Evolutionary conservation across 208 protist species (phyloP).

Genomic region (Trypanosoma theileri): DNA sequence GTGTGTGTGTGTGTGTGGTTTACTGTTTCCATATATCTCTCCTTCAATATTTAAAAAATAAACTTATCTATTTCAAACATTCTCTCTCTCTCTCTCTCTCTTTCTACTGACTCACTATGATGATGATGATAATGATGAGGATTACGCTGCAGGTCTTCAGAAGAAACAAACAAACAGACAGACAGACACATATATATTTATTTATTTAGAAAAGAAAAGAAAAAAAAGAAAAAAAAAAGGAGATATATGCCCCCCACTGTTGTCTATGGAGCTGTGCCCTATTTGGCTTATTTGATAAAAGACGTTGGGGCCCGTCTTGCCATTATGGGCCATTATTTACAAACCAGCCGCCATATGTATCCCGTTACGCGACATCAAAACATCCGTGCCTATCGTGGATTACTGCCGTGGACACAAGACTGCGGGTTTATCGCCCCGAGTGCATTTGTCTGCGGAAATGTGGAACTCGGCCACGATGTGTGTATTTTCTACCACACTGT

Average conservation of each 20-base stretch:
- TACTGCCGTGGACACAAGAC: slow-evolving; percentile 86
- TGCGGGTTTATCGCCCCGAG: slow-evolving; percentile 87
- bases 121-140: too few relatives aligned
- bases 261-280: slow-evolving; percentile 64
- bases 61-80: not conserved
- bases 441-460: slow-evolving; percentile 83
- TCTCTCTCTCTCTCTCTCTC: slow-evolving; percentile 24
- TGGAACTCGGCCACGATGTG: slow-evolving; percentile 77
- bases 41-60: too few relatives aligned
- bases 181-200: not conserved
- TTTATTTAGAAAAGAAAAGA: not conserved
- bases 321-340: slow-evolving; percentile 68
- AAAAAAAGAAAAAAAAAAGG: slow-evolving; percentile 2
- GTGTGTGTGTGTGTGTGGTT: not conserved
- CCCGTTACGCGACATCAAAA: slow-evolving; percentile 88
- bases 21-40: not conserved
- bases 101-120: too few relatives aligned
- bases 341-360: slow-evolving; percentile 67
- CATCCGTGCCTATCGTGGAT: slow-evolving; percentile 77
- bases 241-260: slow-evolving; percentile 61
- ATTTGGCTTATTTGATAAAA: slow-evolving; percentile 87
- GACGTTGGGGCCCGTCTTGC: slow-evolving; percentile 71
- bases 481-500: slow-evolving; percentile 88
- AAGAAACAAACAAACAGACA: too few relatives aligned
- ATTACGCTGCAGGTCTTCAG: not conserved